These are phyloP conservation scores for Deuterostichococcus epilithicus DNA, from an alignment of 139 green algal genomes.

Conservation along the genomic window DNA sequence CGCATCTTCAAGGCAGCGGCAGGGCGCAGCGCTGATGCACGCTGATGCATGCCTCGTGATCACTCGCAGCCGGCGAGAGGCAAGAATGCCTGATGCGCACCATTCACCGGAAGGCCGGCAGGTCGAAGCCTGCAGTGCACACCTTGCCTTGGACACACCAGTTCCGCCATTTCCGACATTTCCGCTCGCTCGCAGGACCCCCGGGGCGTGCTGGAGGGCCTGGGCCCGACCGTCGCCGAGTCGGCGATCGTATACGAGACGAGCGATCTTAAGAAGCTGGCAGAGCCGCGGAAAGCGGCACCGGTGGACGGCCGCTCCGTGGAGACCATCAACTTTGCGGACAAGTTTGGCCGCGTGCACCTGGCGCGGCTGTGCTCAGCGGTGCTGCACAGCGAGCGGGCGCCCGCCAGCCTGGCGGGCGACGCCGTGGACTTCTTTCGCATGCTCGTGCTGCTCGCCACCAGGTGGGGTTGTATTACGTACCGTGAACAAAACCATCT, in stretches of 20 bases:
- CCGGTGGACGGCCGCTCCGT: not conserved
- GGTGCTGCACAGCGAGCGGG: constrained; percentile 29
- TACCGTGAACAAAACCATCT: not conserved
- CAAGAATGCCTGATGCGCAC: no score
- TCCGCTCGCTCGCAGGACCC: constrained; percentile 21
- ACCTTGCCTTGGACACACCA: no score
- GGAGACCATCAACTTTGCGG: constrained; percentile 48
- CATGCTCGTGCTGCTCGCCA: constrained; percentile 51
- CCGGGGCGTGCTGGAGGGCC: constrained; percentile 18
- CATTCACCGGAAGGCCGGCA: no score
- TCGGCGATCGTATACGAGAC: constrained; percentile 32
- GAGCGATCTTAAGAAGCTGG: not conserved
- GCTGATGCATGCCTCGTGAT: no score
- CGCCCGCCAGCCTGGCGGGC: constrained; percentile 17
- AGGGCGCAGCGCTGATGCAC: constrained; percentile 27
- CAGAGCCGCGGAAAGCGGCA: not conserved
- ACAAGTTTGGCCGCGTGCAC: constrained; percentile 68
- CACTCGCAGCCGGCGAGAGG: no score
- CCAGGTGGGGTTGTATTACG: constrained; percentile 7
- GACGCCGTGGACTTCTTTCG: constrained; percentile 35
- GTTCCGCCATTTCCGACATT: no score
- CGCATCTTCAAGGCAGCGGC: constrained; percentile 13
- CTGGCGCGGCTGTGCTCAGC: constrained; percentile 61
- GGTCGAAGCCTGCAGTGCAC: no score
- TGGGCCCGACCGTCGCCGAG: constrained; percentile 13